phyloP scores from a whole-genome alignment of 164 flowering plant species.

The Umbellularia californica region DNA sequence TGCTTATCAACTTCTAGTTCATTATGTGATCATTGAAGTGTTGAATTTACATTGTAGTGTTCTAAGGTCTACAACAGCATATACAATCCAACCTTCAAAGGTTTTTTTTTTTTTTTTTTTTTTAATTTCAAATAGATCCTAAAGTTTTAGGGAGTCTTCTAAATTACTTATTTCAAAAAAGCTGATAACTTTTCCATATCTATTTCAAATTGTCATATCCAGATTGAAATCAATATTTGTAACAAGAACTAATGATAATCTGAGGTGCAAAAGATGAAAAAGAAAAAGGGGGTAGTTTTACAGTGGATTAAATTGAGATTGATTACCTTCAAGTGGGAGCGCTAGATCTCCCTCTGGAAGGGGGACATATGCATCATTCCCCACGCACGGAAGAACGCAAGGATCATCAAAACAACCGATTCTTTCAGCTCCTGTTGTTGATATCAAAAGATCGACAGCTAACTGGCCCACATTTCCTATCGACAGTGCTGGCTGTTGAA shows the following conservation, averaged over 20 bases:
- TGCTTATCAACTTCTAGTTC: background rate
- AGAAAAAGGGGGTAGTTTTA: too few species aligned
- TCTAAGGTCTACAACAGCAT: too few species aligned
- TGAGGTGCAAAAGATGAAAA: background rate
- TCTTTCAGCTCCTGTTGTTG: constrained; percentile 57
- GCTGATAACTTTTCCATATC: too few species aligned
- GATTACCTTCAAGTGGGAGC: constrained; percentile 66
- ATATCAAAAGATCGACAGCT: constrained; percentile 65
- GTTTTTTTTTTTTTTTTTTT: too few species aligned
- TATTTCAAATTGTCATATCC: too few species aligned
- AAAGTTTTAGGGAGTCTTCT: too few species aligned
- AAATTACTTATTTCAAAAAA: too few species aligned
- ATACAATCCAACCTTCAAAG: too few species aligned
- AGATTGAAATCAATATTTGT: too few species aligned
- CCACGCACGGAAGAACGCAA: constrained; percentile 71
- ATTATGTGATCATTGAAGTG: too few species aligned
- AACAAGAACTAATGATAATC: background rate
- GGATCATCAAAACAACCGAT: constrained; percentile 77
- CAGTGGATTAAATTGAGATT: background rate
- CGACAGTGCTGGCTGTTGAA: constrained; percentile 73
- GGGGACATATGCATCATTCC: constrained; percentile 77
- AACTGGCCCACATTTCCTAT: constrained; percentile 93
- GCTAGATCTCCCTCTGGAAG: constrained; percentile 53
- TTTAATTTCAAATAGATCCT: too few species aligned
- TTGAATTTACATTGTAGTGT: too few species aligned